phyloP scores from a whole-genome alignment of 2,329 filamentous ascomycete genomes.

The Claviceps cyperi region DNA sequence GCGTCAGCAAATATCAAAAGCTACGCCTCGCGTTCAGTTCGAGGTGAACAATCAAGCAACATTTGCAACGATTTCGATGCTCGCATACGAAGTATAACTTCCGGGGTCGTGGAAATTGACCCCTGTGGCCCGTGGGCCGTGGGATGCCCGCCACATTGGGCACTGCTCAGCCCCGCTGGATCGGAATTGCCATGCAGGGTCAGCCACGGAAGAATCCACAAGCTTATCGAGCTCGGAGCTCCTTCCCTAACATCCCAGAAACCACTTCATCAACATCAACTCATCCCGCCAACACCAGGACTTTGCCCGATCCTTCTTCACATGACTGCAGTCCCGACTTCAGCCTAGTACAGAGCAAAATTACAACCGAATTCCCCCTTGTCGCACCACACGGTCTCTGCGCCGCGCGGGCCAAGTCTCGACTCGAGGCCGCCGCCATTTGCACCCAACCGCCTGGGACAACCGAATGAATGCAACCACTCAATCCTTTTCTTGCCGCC shows the following conservation, averaged over 20 bases:
- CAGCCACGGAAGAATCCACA: neutral
- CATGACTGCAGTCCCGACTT: neutral
- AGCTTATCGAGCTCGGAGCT: constrained; percentile 1
- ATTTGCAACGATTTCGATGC: too few relatives aligned
- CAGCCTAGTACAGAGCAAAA: neutral
- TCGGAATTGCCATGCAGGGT: neutral
- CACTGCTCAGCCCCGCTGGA: neutral
- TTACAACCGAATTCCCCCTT: neutral
- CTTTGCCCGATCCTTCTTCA: neutral
- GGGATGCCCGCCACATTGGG: too few relatives aligned
- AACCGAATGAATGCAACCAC: constrained; percentile 65
- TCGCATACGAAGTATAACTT: too few relatives aligned
- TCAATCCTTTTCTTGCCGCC: constrained; percentile 96
- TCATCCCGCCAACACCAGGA: neutral
- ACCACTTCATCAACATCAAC: neutral
- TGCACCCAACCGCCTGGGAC: constrained; percentile 12
- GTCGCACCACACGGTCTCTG: neutral
- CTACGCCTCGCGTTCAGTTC: too few relatives aligned
- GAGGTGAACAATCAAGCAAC: too few relatives aligned
- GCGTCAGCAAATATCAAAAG: too few relatives aligned
- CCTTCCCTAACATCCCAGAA: neutral
- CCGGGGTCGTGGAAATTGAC: too few relatives aligned
- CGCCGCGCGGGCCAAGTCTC: constrained; percentile 6
- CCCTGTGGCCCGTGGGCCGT: too few relatives aligned
- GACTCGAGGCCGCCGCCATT: constrained; percentile 15